phyloP scores from a whole-genome alignment of 2,329 filamentous ascomycete species.

The Sporothrix dimorphospora region DNA sequence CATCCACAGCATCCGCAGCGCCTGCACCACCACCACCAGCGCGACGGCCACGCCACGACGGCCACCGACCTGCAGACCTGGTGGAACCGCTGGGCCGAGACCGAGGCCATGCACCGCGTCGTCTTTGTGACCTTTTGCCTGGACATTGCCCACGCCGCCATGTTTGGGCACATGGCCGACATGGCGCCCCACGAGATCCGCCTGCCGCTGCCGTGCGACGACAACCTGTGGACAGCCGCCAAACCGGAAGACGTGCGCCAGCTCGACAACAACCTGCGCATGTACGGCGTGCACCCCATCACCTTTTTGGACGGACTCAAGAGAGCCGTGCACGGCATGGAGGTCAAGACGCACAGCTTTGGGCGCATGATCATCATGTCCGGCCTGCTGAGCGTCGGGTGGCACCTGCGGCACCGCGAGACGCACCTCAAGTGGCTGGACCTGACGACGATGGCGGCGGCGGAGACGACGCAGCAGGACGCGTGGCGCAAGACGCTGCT shows the following conservation, averaged over 20 bases:
- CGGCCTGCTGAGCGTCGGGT: conserved; percentile 84
- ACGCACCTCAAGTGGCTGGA: conserved; percentile 81
- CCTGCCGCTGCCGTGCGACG: conserved; percentile 82
- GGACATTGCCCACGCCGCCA: conserved; percentile 85
- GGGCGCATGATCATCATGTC: conserved; percentile 90
- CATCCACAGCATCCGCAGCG: not conserved
- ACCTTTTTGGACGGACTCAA: conserved; percentile 86
- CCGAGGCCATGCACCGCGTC: conserved; percentile 82
- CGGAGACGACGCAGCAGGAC: conserved; percentile 58
- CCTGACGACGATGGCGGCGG: conserved; percentile 64
- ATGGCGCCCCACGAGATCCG: conserved; percentile 92
- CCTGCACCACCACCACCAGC: conserved; percentile 25
- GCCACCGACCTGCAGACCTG: conserved; percentile 54
- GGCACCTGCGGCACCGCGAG: conserved; percentile 88
- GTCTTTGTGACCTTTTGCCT: conserved; percentile 90
- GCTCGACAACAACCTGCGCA: conserved; percentile 74
- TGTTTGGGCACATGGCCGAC: conserved; percentile 88
- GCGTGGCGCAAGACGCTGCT: conserved; percentile 79
- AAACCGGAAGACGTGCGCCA: conserved; percentile 76
- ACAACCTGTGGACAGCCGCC: conserved; percentile 81
- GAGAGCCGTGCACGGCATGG: conserved; percentile 77
- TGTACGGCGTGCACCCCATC: conserved; percentile 76
- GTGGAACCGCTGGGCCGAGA: conserved; percentile 88
- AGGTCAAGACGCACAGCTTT: conserved; percentile 83
- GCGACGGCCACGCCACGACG: conserved; percentile 13